Conservation (phyloP, 2,329 filamentous ascomycete species). For the Penicillium sp. region DNA sequence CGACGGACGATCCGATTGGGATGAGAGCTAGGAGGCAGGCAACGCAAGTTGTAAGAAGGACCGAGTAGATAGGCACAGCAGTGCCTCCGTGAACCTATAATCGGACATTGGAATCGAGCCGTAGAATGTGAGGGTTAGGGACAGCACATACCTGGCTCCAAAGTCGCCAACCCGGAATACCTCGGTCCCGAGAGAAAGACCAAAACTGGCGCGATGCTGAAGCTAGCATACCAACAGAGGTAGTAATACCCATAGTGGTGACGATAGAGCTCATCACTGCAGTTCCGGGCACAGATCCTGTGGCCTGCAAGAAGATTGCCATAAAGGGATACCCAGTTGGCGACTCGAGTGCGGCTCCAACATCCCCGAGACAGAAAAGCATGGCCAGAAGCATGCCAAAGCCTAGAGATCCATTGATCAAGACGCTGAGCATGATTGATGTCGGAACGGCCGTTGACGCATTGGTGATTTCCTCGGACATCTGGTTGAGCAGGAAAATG, state of each 20-base stretch:
- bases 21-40: slow-evolving; percentile 34
- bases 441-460: slow-evolving; percentile 36
- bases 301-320: slow-evolving; percentile 33
- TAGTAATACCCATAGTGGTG: slow-evolving; percentile 30
- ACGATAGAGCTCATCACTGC: slow-evolving; percentile 28
- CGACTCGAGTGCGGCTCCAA: slow-evolving; percentile 26
- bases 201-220: slow-evolving; percentile 46
- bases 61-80: slow-evolving; percentile 27
- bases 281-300: slow-evolving; percentile 26
- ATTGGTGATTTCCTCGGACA: slow-evolving; percentile 42
- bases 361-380: slow-evolving; percentile 38
- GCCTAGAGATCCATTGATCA: slow-evolving; percentile 37
- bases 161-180: slow-evolving; percentile 27
- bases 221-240: slow-evolving; percentile 35
- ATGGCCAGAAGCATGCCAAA: slow-evolving; percentile 39
- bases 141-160: slow-evolving; percentile 26
- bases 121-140: too few relatives aligned
- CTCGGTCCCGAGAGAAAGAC: slow-evolving; percentile 29
- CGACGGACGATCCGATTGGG: slow-evolving; percentile 32
- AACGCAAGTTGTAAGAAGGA: slow-evolving; percentile 27
- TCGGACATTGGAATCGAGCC: too few relatives aligned
- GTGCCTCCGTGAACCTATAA: slow-evolving; percentile 22
- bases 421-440: slow-evolving; percentile 36
- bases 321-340: slow-evolving; percentile 38
- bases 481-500: slow-evolving; percentile 10